Conservation (phyloP, 495 filamentous ascomycete genomes). For the Platismatia glauca region DNA sequence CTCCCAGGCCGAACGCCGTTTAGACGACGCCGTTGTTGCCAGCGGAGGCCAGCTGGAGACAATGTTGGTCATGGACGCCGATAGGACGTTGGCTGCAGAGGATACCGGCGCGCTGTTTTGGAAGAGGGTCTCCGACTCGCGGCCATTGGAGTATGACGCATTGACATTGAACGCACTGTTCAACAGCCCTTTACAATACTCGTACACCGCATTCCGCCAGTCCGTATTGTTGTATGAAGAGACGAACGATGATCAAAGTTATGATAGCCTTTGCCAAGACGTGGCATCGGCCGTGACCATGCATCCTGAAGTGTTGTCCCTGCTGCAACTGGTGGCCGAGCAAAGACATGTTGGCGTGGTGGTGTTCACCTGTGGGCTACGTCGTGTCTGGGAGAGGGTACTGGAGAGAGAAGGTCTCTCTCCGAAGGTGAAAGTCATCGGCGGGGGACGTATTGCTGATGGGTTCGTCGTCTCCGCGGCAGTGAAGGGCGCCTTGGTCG, state of each 20-base stretch:
- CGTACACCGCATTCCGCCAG: conserved; percentile 50
- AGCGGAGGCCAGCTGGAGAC: conserved; percentile 29
- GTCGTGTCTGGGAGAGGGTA: conserved; percentile 49
- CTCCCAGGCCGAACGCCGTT: conserved; percentile 24
- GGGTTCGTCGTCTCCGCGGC: conserved; percentile 43
- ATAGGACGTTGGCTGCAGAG: conserved; percentile 45
- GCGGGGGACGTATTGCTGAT: conserved; percentile 44
- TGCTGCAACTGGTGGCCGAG: conserved; percentile 34
- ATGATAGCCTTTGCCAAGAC: conserved; percentile 38
- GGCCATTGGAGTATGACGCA: conserved; percentile 4
- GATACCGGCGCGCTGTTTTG: conserved; percentile 52
- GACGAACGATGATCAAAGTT: conserved; percentile 32
- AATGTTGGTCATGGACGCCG: conserved; percentile 49
- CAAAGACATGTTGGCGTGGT: conserved; percentile 41
- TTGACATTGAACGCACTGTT: conserved; percentile 43
- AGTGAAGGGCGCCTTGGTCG: conserved; percentile 45
- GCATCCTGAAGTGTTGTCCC: conserved; percentile 39
- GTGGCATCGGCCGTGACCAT: conserved; percentile 40
- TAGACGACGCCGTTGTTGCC: conserved; percentile 34
- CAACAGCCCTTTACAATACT: conserved; percentile 41
- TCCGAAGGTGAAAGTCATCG: conserved; percentile 43
- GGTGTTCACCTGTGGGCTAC: conserved; percentile 50
- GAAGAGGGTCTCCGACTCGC: conserved; percentile 25
- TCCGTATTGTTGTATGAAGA: conserved; percentile 50
- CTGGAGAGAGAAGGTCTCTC: conserved; percentile 40